Percentiles rank a stretch among this genome's conserved stretches.
phyloP scores from a whole-genome alignment of 129 eudicot genomes.

The Kitagawia praeruptora region DNA sequence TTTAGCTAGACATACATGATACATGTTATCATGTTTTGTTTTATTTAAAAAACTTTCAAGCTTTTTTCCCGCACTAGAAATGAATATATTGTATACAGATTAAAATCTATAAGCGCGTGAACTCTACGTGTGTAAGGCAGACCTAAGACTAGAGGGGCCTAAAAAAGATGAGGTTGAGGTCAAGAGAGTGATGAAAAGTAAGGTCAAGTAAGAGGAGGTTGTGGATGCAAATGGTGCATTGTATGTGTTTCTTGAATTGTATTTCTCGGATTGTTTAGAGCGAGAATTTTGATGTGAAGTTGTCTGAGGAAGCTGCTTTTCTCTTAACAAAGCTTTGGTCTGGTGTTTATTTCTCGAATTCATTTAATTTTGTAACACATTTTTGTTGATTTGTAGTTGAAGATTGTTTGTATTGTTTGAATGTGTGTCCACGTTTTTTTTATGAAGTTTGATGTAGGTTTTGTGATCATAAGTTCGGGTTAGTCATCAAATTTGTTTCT shows the following conservation, averaged over 20 bases:
- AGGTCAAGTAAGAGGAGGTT: background rate
- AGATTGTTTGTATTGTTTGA: background rate
- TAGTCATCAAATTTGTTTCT: background rate
- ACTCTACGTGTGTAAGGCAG: background rate
- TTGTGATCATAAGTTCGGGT: background rate
- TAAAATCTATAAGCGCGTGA: background rate
- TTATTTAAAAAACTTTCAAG: background rate
- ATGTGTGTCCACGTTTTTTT: background rate
- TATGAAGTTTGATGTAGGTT: background rate
- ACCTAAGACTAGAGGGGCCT: background rate
- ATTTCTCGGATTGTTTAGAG: constrained; percentile 53
- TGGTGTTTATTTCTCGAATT: background rate
- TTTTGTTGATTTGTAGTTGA: background rate
- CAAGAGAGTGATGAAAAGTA: background rate
- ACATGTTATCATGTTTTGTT: no score
- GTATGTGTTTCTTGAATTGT: constrained; percentile 46
- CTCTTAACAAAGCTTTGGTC: constrained; percentile 75
- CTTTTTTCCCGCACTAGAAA: background rate
- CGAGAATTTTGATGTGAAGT: constrained; percentile 39
- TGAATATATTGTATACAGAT: background rate
- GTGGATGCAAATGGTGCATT: constrained; percentile 22
- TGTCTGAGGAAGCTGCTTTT: constrained; percentile 60
- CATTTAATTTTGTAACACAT: background rate
- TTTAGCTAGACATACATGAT: no score
- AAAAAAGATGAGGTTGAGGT: background rate